A percentile compares a stretch with the other conserved stretches of the same genome.
These are phyloP conservation scores for Amphichorda felina DNA, from an alignment of 2,329 filamentous ascomycete genomes.

Conservation along the genomic window DNA sequence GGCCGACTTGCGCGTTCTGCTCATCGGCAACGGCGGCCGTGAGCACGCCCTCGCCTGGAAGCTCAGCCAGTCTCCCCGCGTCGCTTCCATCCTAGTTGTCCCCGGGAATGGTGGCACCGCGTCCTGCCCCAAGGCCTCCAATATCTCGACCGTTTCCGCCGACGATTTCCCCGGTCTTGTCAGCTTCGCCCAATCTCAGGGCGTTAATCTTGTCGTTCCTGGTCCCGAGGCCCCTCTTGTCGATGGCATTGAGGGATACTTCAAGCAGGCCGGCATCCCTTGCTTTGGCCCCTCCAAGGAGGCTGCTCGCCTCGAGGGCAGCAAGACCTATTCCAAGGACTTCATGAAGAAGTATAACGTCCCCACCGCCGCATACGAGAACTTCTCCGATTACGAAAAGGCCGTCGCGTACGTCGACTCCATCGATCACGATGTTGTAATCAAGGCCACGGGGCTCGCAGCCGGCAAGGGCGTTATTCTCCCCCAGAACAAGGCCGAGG, in stretches of 20 bases:
- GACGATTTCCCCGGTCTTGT: conserved; percentile 54
- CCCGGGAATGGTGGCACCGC: conserved; percentile 60
- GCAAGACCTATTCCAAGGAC: conserved; percentile 67
- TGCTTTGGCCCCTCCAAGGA: conserved; percentile 58
- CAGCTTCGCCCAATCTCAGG: conserved; percentile 45
- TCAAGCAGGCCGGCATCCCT: conserved; percentile 41
- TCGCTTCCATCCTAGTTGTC: conserved; percentile 43
- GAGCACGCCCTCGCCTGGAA: conserved; percentile 73
- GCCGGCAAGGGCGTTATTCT: conserved; percentile 54
- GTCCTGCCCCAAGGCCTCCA: conserved; percentile 46
- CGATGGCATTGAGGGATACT: conserved; percentile 61
- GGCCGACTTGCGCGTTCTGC: conserved; percentile 32
- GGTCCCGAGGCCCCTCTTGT: conserved; percentile 67
- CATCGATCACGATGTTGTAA: conserved; percentile 49
- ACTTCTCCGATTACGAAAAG: conserved; percentile 50
- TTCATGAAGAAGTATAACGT: conserved; percentile 67
- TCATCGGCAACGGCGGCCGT: conserved; percentile 63
- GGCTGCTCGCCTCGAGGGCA: conserved; percentile 65
- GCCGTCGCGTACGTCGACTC: conserved; percentile 50
- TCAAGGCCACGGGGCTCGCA: conserved; percentile 65
- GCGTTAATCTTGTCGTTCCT: conserved; percentile 57
- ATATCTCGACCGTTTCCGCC: conserved; percentile 18
- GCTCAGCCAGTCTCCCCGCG: conserved; percentile 49
- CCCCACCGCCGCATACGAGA: conserved; percentile 60
- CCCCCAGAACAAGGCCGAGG: conserved; percentile 38